Percentiles rank a stretch among this genome's conserved stretches.
phyloP scores from a whole-genome alignment of 129 eudicot genomes.

The Centrapalus pauciflorus region DNA sequence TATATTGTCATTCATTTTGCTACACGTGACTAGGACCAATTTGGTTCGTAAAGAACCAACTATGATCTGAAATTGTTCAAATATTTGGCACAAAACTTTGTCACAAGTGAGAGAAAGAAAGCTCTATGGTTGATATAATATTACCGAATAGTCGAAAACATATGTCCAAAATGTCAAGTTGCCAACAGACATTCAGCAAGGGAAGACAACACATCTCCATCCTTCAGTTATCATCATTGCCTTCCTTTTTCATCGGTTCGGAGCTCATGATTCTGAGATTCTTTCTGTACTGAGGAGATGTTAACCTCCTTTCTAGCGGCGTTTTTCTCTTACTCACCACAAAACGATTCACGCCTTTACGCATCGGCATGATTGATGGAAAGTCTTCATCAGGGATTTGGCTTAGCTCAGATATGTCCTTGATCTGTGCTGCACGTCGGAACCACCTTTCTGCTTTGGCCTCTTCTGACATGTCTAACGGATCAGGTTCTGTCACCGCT shows the following conservation, averaged over 20 bases:
- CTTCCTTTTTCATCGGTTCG: constrained; percentile 48
- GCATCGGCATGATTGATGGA: constrained; percentile 96
- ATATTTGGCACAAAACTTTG: background rate
- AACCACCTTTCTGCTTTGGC: constrained; percentile 96
- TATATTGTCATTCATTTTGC: too few relatives aligned
- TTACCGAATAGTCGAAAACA: background rate
- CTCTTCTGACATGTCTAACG: constrained; percentile 94
- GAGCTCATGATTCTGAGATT: constrained; percentile 65
- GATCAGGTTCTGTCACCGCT: constrained; percentile 76
- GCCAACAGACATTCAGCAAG: constrained; percentile 1
- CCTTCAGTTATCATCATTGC: constrained; percentile 26
- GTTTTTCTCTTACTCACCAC: constrained; percentile 96
- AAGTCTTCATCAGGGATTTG: constrained; percentile 96
- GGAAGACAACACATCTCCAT: background rate
- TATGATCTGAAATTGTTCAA: background rate
- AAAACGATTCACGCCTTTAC: constrained; percentile 91
- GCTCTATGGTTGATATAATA: background rate
- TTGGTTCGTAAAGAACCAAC: background rate
- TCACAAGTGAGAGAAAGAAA: background rate
- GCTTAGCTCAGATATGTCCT: constrained; percentile 82
- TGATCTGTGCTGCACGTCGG: constrained; percentile 88
- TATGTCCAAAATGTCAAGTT: background rate
- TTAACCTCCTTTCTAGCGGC: constrained; percentile 82
- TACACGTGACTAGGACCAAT: background rate
- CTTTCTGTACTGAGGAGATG: constrained; percentile 74